These are phyloP conservation scores for Verticillium klebahnii DNA, from an alignment of 2,329 filamentous ascomycete genomes.

Conservation along the genomic window DNA sequence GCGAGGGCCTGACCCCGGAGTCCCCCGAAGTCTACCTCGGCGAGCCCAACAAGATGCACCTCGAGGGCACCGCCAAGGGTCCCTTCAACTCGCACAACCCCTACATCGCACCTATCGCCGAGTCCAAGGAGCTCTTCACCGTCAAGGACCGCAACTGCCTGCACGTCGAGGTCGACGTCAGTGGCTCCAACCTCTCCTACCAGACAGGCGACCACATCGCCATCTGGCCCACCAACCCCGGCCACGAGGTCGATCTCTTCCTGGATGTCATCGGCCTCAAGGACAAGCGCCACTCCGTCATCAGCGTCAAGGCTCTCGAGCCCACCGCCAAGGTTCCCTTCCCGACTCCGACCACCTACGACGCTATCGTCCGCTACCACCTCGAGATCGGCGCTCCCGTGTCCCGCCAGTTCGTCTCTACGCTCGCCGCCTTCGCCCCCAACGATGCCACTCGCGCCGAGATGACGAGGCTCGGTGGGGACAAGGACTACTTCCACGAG, in stretches of 20 bases:
- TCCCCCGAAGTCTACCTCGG: constrained; percentile 85
- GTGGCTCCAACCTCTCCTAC: constrained; percentile 84
- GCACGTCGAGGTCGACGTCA: constrained; percentile 92
- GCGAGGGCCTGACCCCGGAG: constrained; percentile 67
- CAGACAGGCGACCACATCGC: constrained; percentile 97
- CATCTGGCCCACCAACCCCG: constrained; percentile 94
- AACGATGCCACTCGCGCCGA: constrained; percentile 80
- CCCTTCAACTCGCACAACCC: constrained; percentile 97
- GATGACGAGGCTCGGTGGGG: constrained; percentile 80
- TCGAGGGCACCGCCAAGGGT: constrained; percentile 76
- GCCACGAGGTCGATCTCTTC: constrained; percentile 87
- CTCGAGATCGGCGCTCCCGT: constrained; percentile 95
- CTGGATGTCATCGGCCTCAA: constrained; percentile 71
- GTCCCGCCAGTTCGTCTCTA: constrained; percentile 90
- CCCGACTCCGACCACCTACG: constrained; percentile 93
- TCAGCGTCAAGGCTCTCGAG: constrained; percentile 87
- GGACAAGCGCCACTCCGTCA: constrained; percentile 74
- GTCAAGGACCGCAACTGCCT: constrained; percentile 91
- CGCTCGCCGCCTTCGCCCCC: constrained; percentile 83
- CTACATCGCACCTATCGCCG: constrained; percentile 87
- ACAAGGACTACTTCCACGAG: constrained; percentile 93
- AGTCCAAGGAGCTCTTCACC: constrained; percentile 87
- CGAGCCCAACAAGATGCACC: constrained; percentile 93
- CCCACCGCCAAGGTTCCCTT: constrained; percentile 96
- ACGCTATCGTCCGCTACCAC: constrained; percentile 89